phyloP scores from a whole-genome alignment of 2,329 filamentous ascomycete genomes.

The Trichoderma lentiforme region DNA sequence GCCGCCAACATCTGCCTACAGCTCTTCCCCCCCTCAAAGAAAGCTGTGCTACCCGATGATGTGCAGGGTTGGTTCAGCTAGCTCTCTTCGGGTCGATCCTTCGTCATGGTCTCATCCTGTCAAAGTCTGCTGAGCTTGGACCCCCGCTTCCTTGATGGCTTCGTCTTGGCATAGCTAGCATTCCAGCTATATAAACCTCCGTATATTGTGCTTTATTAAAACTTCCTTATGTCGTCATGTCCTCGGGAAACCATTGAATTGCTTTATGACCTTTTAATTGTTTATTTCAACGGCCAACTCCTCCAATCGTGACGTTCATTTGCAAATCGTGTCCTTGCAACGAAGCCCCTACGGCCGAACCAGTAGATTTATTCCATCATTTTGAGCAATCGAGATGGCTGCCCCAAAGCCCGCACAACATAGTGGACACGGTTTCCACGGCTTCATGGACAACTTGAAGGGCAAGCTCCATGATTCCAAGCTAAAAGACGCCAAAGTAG shows the following conservation, averaged over 20 bases:
- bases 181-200: not conserved
- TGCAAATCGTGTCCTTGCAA: not conserved
- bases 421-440: constrained; percentile 28
- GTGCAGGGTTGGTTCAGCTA: not conserved
- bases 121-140: constrained; percentile 1
- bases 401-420: constrained; percentile 5
- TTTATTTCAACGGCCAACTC: not conserved
- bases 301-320: not conserved
- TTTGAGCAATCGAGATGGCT: not conserved
- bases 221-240: not conserved
- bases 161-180: constrained; percentile 27
- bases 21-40: not conserved
- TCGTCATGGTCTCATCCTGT: constrained; percentile 11
- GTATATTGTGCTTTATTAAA: not conserved
- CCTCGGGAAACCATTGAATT: not conserved
- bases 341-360: not conserved
- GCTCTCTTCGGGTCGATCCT: constrained; percentile 14
- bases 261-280: not conserved
- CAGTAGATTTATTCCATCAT: not conserved
- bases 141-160: constrained; percentile 14
- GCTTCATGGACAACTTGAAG: constrained; percentile 48
- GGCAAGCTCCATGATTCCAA: constrained; percentile 54
- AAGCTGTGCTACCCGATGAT: not conserved
- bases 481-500: constrained; percentile 56
- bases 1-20: constrained; percentile 8